Evolutionary conservation across 441 rosid species (phyloP), one percentile per base, ranked within the genome.

Genomic region (Syzygium syzygioides): DNA sequence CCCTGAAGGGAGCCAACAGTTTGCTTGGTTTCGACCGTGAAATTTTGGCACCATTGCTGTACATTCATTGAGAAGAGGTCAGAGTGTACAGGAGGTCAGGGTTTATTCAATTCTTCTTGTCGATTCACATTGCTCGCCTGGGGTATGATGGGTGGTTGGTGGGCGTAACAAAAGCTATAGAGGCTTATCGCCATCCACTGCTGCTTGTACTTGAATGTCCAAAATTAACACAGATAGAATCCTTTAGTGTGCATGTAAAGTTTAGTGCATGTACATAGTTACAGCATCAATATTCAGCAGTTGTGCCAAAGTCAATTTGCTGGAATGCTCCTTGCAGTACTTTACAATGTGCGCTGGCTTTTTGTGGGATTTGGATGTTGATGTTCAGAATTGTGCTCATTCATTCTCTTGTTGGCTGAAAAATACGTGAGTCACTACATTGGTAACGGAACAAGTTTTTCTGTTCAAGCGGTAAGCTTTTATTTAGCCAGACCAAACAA

Each of bases 21-120:
- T 55, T 88, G 79, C 85, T 85, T 88, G 91, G 90, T 54, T 85
- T 52, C 37, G 71, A 91, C 79, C 26, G 64, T 57, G 88, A 90
- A 91, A 90, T 91, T 91, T 71, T 91, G 91, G 91, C 88, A 76
- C 85, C 89, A 85, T 91, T 91, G 93, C 91, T 94, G 94, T 94
- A 94, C 88, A 92, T 92, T 91, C 92, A 79, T 90, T 90, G 89
- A 90, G 93, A 87, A 91, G 88, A 92, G 80, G 37, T 89, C 62
- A 37, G 91, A 91, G 76, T 93, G 94, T 94, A 92, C 93, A 91
- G 94, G 91, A 90, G 93, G 89, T 89, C 91, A 89, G 93, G 88
- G 88, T 87, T 87, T 88, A 50, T 87, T 89, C 79, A 80, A 45
- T 92, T 54, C 87, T 88, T 89, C 76, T 87, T 76, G 91, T 84